These are phyloP conservation scores for Rauvolfia tetraphylla DNA, from an alignment of 257 asterid species.

Conservation along the genomic window DNA sequence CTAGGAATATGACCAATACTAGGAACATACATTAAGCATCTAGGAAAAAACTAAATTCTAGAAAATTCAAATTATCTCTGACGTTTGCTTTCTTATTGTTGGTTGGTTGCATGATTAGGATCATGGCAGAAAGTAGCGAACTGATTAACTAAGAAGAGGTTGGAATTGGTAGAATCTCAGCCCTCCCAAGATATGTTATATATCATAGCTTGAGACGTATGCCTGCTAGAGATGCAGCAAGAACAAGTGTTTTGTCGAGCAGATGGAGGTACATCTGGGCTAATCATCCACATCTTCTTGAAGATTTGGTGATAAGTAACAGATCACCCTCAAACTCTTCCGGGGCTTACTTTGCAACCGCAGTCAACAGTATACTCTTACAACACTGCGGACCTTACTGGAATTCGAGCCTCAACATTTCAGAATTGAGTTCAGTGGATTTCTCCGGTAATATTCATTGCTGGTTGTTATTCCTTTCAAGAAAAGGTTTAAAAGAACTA, in stretches of 20 bases:
- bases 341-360: not conserved
- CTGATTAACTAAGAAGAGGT: not conserved
- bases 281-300: not conserved
- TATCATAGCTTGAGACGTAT: not conserved
- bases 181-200: not conserved
- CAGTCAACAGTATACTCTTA: not conserved
- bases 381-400: not conserved
- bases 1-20: too few species aligned
- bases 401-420: not conserved
- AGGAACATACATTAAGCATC: too few species aligned
- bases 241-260: not conserved
- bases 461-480: too few species aligned
- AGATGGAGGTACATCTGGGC: not conserved
- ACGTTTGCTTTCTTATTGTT: too few species aligned
- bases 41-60: too few species aligned
- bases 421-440: not conserved
- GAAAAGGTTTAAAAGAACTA: too few species aligned
- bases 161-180: not conserved
- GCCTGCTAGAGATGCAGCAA: not conserved
- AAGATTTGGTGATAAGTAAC: too few species aligned
- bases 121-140: too few species aligned
- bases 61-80: too few species aligned
- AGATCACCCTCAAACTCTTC: not conserved
- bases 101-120: too few species aligned
- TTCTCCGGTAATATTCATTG: too few species aligned